Conservation (phyloP, 2,329 filamentous ascomycete species). For the Fusarium nodosum region DNA sequence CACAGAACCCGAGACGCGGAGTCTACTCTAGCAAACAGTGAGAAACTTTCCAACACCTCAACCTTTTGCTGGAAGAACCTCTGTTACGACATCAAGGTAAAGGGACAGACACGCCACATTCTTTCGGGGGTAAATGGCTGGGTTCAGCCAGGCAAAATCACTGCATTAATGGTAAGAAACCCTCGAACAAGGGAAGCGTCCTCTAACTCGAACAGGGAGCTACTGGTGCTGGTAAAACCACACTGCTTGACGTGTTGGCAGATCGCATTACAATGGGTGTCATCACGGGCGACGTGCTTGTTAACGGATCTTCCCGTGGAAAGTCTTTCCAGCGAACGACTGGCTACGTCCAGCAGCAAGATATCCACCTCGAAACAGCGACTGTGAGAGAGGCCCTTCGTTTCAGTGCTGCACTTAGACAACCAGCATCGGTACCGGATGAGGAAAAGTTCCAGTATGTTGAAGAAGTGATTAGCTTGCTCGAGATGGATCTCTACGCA, state of each 20-base stretch:
- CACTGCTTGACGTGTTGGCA: conserved; percentile 84
- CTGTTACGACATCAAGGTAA: conserved; percentile 78
- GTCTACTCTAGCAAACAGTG: no score
- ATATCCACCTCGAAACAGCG: conserved; percentile 82
- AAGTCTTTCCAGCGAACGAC: conserved; percentile 87
- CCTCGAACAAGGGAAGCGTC: conserved; percentile 55
- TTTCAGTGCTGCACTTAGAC: conserved; percentile 84
- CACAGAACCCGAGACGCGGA: no score
- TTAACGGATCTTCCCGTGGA: conserved; percentile 73
- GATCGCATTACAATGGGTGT: conserved; percentile 86
- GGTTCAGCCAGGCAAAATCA: conserved; percentile 79
- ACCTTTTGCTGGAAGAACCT: conserved; percentile 78
- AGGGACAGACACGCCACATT: conserved; percentile 72
- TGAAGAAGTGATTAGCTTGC: conserved; percentile 76
- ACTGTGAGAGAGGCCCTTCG: conserved; percentile 86
- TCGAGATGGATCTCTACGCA: conserved; percentile 72
- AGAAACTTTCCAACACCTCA: background rate
- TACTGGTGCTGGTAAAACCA: conserved; percentile 88
- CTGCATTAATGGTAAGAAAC: conserved; percentile 72
- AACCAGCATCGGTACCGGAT: conserved; percentile 74
- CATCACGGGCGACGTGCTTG: conserved; percentile 82
- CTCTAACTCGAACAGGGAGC: conserved; percentile 57
- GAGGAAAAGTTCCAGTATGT: conserved; percentile 84
- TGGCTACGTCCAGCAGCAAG: conserved; percentile 89
- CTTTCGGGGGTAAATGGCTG: conserved; percentile 77